Conservation (phyloP, 2,329 filamentous ascomycete genomes). For the Monosporascus ibericus region DNA sequence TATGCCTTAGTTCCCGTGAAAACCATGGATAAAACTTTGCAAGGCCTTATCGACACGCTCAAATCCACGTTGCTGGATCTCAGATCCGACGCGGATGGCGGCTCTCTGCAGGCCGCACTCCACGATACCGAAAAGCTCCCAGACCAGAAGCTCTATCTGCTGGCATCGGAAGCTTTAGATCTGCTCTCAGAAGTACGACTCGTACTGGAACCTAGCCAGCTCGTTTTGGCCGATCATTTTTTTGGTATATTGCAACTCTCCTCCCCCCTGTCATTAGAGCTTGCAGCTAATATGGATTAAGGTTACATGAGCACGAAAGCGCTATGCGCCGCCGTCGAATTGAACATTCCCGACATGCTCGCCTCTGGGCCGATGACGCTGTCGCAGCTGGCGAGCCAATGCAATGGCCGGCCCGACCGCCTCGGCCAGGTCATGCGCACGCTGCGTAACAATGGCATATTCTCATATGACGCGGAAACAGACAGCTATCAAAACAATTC, state of each 20-base stretch:
- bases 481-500: constrained; percentile 28
- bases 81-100: no score
- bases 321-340: constrained; percentile 24
- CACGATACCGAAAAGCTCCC: no score
- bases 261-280: background rate
- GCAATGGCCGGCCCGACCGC: constrained; percentile 16
- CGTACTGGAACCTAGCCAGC: constrained; percentile 8
- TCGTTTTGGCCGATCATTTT: constrained; percentile 16
- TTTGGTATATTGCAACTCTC: constrained; percentile 5
- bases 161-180: no score
- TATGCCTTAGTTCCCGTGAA: no score
- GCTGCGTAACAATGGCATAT: constrained; percentile 30
- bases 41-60: no score
- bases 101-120: no score
- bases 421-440: constrained; percentile 26
- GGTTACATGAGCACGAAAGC: constrained; percentile 24
- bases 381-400: constrained; percentile 10
- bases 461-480: constrained; percentile 21
- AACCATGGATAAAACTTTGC: no score
- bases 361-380: constrained; percentile 12
- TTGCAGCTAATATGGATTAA: background rate
- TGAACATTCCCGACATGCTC: constrained; percentile 25
- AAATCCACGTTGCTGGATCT: no score
- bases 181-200: no score
- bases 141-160: no score